phyloP scores from a whole-genome alignment of 768 basidiomycete genomes.

The Hericium erinaceus region DNA sequence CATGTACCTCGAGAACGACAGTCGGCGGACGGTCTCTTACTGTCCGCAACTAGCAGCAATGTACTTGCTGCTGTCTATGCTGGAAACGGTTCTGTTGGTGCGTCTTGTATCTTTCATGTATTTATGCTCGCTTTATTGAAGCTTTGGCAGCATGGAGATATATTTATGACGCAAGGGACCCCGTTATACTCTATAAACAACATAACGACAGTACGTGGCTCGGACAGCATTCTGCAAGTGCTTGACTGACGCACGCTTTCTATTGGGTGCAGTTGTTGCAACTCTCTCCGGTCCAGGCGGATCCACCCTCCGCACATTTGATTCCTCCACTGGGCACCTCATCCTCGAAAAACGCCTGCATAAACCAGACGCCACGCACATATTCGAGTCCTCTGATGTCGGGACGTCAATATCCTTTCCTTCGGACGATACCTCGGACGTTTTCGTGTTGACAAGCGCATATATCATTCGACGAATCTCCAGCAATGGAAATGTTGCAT shows the following conservation, averaged over 20 bases:
- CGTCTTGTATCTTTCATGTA: constrained; percentile 11
- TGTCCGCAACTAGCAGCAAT: constrained; percentile 64
- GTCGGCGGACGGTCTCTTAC: constrained; percentile 36
- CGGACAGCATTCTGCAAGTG: background rate
- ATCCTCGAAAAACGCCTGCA: constrained; percentile 59
- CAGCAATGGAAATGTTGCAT: constrained; percentile 41
- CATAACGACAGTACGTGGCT: constrained; percentile 38
- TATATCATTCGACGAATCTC: constrained; percentile 46
- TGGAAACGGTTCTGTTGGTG: constrained; percentile 64
- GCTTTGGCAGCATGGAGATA: constrained; percentile 64
- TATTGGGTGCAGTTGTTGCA: constrained; percentile 41
- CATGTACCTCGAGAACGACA: constrained; percentile 25
- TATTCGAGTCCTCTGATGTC: constrained; percentile 43
- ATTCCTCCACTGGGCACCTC: constrained; percentile 52
- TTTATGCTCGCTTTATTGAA: background rate
- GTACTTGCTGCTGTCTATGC: constrained; percentile 68
- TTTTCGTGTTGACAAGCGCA: constrained; percentile 55
- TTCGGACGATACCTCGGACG: constrained; percentile 25
- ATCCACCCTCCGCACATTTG: constrained; percentile 58
- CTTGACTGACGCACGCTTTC: background rate
- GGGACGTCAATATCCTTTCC: constrained; percentile 42
- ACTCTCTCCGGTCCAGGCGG: constrained; percentile 72
- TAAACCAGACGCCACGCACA: constrained; percentile 29
- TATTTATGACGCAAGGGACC: constrained; percentile 61
- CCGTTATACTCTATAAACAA: constrained; percentile 53